Conservation (phyloP, 176 grass and related monocot species). For the Tuctoria greenei region DNA sequence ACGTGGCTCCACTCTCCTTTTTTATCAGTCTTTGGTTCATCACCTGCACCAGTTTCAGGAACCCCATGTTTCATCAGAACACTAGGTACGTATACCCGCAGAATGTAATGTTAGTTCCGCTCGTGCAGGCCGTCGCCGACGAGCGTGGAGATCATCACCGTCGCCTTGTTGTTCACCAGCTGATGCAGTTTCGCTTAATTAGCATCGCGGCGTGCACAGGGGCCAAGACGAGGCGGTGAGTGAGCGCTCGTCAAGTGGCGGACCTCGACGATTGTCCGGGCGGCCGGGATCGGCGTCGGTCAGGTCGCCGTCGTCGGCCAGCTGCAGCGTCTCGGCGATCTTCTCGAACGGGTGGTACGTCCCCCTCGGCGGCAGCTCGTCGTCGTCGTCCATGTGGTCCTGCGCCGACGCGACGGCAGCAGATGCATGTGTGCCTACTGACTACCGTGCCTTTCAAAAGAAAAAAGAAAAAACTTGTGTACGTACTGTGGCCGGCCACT, state of each 20-base stretch:
- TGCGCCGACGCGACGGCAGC: conserved; percentile 34
- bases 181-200: conserved; percentile 18
- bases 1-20: conserved; percentile 54
- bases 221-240: no score
- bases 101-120: conserved; percentile 24
- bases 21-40: conserved; percentile 42
- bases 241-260: neutral
- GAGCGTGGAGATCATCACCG: conserved; percentile 65
- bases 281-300: conserved; percentile 71
- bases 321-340: conserved; percentile 43
- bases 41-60: conserved; percentile 42
- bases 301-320: conserved; percentile 48
- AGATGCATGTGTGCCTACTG: no score
- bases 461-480: no score
- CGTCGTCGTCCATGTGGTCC: conserved; percentile 46
- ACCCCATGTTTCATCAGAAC: neutral
- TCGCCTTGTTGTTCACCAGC: conserved; percentile 83
- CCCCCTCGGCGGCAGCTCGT: conserved; percentile 18
- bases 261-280: conserved; percentile 84
- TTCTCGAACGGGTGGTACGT: conserved; percentile 81
- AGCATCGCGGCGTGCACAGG: no score
- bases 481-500: no score
- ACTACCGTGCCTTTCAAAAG: no score
- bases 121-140: conserved; percentile 53
- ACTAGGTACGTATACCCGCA: neutral